Percentiles rank a stretch among this genome's conserved stretches.
phyloP scores from a whole-genome alignment of 1,284 basidiomycete species.

The Anthracocystis walkeri region DNA sequence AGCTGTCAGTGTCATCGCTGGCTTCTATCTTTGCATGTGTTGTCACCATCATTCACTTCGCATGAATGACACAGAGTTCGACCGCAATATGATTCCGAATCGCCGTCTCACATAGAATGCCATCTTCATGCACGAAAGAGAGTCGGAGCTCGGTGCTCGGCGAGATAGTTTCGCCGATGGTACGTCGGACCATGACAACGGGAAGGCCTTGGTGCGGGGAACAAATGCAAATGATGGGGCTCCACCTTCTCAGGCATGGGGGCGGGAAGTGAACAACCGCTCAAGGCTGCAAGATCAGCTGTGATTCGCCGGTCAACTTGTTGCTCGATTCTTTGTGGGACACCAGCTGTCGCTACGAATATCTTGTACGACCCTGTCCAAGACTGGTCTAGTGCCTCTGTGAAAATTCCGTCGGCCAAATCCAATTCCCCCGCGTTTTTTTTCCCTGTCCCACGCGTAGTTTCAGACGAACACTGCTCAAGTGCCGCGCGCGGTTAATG shows the following conservation, averaged over 20 bases:
- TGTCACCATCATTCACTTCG: not conserved
- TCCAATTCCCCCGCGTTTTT: slow-evolving; percentile 8
- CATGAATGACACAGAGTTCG: slow-evolving; percentile 7
- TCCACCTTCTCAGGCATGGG: not conserved
- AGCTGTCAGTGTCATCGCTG: not conserved
- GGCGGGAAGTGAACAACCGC: too few relatives aligned
- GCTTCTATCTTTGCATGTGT: too few relatives aligned
- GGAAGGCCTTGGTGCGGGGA: not conserved
- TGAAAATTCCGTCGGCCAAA: slow-evolving; percentile 7
- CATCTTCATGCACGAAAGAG: not conserved
- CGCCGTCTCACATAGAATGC: not conserved
- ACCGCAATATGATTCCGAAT: slow-evolving; percentile 6
- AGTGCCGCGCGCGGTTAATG: slow-evolving; percentile 2
- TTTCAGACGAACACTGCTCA: not conserved
- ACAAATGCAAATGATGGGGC: not conserved
- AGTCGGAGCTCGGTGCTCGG: slow-evolving; percentile 17
- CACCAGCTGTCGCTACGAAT: not conserved
- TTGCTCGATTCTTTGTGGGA: not conserved
- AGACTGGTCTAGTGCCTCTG: not conserved
- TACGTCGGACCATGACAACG: not conserved
- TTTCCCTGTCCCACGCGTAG: not conserved
- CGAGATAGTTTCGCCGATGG: slow-evolving; percentile 16
- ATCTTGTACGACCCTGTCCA: not conserved
- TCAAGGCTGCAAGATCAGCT: not conserved
- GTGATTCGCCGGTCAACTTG: slow-evolving; percentile 4